A percentile compares a stretch with the other conserved stretches of the same genome.
These are phyloP conservation scores for Talaromyces sp. DNA, from an alignment of 2,329 filamentous ascomycete genomes.

Conservation along the genomic window DNA sequence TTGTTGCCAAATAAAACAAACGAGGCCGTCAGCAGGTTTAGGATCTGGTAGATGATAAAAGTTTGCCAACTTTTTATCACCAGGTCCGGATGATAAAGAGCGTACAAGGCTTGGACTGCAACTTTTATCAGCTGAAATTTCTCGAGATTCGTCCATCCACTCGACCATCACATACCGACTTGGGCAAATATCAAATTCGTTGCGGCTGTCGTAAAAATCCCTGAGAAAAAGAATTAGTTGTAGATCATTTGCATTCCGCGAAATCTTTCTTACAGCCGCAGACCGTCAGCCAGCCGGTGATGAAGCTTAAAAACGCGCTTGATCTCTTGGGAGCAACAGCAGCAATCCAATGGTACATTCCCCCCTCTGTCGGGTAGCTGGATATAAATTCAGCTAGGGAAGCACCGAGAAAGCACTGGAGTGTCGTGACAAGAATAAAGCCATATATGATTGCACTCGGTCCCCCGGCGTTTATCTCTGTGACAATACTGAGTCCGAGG, in stretches of 20 bases:
- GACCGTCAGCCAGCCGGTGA: slow-evolving; percentile 42
- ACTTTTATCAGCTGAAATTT: neutral
- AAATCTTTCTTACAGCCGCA: slow-evolving; percentile 28
- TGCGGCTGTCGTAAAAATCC: slow-evolving; percentile 48
- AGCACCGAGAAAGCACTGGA: slow-evolving; percentile 43
- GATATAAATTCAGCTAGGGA: slow-evolving; percentile 47
- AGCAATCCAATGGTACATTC: slow-evolving; percentile 51
- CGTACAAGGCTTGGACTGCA: slow-evolving; percentile 15
- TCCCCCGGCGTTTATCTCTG: slow-evolving; percentile 45
- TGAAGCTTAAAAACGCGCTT: slow-evolving; percentile 40
- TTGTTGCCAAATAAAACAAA: slow-evolving; percentile 48
- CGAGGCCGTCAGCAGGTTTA: slow-evolving; percentile 39
- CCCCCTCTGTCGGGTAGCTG: slow-evolving; percentile 45
- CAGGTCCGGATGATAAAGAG: slow-evolving; percentile 36
- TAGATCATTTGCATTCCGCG: neutral
- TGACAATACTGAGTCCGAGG: slow-evolving; percentile 41
- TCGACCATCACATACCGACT: slow-evolving; percentile 21
- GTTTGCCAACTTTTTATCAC: slow-evolving; percentile 45
- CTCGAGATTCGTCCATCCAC: slow-evolving; percentile 35
- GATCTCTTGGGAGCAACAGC: slow-evolving; percentile 39
- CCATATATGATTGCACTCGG: slow-evolving; percentile 47
- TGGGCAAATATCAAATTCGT: slow-evolving; percentile 41
- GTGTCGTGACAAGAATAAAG: slow-evolving; percentile 44
- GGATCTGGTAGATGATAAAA: slow-evolving; percentile 36
- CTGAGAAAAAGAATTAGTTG: slow-evolving; percentile 14